phyloP scores from a whole-genome alignment of 1,139 yeast genomes.

The Candida anutae region DNA sequence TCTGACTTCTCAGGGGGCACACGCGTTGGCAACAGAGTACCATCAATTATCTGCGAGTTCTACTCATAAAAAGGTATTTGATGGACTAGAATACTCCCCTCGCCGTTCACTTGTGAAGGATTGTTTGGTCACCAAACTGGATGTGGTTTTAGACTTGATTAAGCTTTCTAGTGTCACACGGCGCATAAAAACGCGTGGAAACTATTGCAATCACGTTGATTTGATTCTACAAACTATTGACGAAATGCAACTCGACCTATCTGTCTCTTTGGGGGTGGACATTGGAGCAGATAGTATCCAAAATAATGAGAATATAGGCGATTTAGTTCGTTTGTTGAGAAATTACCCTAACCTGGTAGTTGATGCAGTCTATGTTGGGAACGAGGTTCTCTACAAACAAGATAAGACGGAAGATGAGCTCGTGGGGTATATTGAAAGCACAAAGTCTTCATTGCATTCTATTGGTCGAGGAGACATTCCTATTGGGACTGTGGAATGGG shows the following conservation, averaged over 20 bases:
- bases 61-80: slow-evolving; percentile 17
- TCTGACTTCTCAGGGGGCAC: slow-evolving; percentile 1
- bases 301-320: slow-evolving; percentile 34
- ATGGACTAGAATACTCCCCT: slow-evolving; percentile 60
- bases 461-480: slow-evolving; percentile 31
- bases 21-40: background rate
- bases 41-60: slow-evolving; percentile 1
- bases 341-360: slow-evolving; percentile 40
- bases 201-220: slow-evolving; percentile 55
- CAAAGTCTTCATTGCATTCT: slow-evolving; percentile 27
- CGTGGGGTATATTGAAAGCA: slow-evolving; percentile 33
- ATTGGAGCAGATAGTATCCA: slow-evolving; percentile 37
- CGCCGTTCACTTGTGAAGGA: slow-evolving; percentile 38
- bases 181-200: slow-evolving; percentile 51
- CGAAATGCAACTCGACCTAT: slow-evolving; percentile 43
- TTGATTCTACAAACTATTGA: slow-evolving; percentile 46
- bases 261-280: slow-evolving; percentile 60
- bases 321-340: slow-evolving; percentile 33
- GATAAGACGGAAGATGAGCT: slow-evolving; percentile 37
- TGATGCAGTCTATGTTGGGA: slow-evolving; percentile 51
- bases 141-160: slow-evolving; percentile 48
- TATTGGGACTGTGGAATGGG: slow-evolving; percentile 52
- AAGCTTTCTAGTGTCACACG: slow-evolving; percentile 50
- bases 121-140: slow-evolving; percentile 44
- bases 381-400: slow-evolving; percentile 52